Base-by-base conservation (phyloP, 345 rosid species). In the Camelina neglecta region DNA sequence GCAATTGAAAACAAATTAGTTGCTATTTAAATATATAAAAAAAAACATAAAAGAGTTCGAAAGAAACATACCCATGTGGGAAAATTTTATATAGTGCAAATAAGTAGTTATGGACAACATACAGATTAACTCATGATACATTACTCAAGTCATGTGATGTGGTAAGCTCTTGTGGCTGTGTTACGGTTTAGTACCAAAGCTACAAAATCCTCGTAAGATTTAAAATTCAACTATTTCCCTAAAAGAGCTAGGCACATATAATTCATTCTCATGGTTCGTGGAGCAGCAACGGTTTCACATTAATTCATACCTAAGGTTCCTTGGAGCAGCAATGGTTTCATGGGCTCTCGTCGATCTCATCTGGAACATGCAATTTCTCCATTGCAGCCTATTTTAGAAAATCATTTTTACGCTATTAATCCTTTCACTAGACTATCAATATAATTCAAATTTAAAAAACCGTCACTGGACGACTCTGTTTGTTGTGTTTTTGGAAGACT, bases 341-440 rank as follows among this genome's bases (percentile, higher is more conserved):
- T 26, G 81, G 81, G 81, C 65, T 76, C 78, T 90, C 99, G 53
- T 89, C 97, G 21, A 92, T 47, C 75, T 92, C 98, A 74, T 95
- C 98, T 2, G 99, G 99, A 56, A 95, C 93, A 74, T 90, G 99
- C 82, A 92, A 80, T 81, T 92, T 95, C 75, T 95, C 99, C 39
- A 95, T 95, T 73, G 96, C 97, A 79, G 99, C 97, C 99, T 92
- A 89, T 81, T 75, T 53, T 64, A 75, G 47, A 26, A 54, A 60
- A 38, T n/a, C 33, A 7, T 24, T n/a, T 58, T 38, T 42, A 56
- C 2, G 38, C n/a, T 16, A 21, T 24, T 13, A 9, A 42, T n/a
- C 2, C 5, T 20, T 15, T 38, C 12, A 31, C 36, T 9, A 48
- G 8, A 72, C 15, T n/a, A n/a, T 38, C 2, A 29, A 60, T 4